Base-by-base conservation (phyloP, 148 eudicot genomes). In the Chenopodium suecicum region DNA sequence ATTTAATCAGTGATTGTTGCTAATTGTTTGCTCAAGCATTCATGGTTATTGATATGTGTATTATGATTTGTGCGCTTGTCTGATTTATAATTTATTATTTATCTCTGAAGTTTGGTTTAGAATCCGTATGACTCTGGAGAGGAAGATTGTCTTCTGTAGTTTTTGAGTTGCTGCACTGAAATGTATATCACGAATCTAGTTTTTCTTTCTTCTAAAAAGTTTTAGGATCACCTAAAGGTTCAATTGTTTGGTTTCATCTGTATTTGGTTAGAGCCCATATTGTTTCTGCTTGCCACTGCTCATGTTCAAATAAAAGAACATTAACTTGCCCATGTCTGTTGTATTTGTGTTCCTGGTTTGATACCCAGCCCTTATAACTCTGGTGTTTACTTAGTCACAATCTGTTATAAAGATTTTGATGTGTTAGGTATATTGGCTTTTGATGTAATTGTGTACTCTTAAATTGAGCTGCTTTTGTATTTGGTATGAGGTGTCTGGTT, bases 351-450 rank as follows among this genome's bases (percentile, higher is more conserved):
- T 27, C 34, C 25, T 13, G 32, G 12, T 73, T 48, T 74, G 10
- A 3, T 72, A n/a, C 22, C 8, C 2, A 2, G 25, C 31, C 75
- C 48, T 8, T 69, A n/a, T 9, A 25, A 46, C 17, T 70, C 12
- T 23, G 74, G 22, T 17, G 29, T 54, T 69, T 12, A 58, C 76
- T 37, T n/a, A 37, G 52, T 12, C 31, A 32, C 48, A 50, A 56
- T 58, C 17, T 79, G 9, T 58, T 79, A 16, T 22, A 41, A 69
- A 31, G 56, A 23, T 44, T 44, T 62, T 67, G 29, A 1, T 37
- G 32, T 37, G 44, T 75, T 20, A 34, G 77, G 80, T 41, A 46
- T 70, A 29, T 56, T 74, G 25, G 62, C 72, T 58, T 79, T 46
- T 25, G 63, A 37, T 75, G 22, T 68, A 52, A 9, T 4, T 44